A percentile compares a stretch with the other conserved stretches of the same genome.
Conservation (phyloP, 495 filamentous ascomycete genomes). For the Glutinoglossum americanum region DNA sequence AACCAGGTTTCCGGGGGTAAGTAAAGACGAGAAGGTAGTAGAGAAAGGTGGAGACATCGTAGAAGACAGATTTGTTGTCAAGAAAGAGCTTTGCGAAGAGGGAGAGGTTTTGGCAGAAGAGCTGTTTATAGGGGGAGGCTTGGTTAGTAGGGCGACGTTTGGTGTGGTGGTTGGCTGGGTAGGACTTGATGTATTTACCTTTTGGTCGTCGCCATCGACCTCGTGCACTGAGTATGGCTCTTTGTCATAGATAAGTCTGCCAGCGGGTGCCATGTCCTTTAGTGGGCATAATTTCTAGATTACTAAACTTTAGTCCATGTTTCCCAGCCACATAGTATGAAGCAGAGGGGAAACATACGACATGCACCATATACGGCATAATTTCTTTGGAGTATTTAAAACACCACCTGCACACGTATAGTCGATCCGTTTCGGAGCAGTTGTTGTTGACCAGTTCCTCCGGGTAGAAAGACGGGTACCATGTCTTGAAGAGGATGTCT, state of each 20-base stretch:
- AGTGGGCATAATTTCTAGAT: conserved; percentile 19
- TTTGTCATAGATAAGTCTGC: conserved; percentile 30
- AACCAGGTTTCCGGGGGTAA: conserved; percentile 20
- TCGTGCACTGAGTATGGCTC: conserved; percentile 57
- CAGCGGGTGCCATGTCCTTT: conserved; percentile 18
- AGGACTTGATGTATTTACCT: conserved; percentile 21
- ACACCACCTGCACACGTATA: conserved; percentile 83
- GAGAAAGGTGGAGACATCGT: conserved; percentile 82
- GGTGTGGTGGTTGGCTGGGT: neutral
- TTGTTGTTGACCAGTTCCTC: conserved; percentile 18
- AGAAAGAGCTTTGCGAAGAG: conserved; percentile 97
- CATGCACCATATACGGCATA: conserved; percentile 32
- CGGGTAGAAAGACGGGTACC: conserved; percentile 25
- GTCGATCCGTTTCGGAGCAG: conserved; percentile 20
- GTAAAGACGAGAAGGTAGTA: conserved; percentile 75
- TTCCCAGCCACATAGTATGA: neutral
- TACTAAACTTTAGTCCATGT: conserved; percentile 9
- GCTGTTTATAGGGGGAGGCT: conserved; percentile 20
- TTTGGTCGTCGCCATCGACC: conserved; percentile 70
- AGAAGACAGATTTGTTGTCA: conserved; percentile 95
- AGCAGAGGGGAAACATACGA: conserved; percentile 13
- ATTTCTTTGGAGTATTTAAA: conserved; percentile 76
- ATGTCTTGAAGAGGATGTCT: conserved; percentile 21
- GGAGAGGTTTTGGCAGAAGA: conserved; percentile 87
- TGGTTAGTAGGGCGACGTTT: neutral